phyloP scores from a whole-genome alignment of 805 yeast genomes.

The Deakozyma indianensis region DNA sequence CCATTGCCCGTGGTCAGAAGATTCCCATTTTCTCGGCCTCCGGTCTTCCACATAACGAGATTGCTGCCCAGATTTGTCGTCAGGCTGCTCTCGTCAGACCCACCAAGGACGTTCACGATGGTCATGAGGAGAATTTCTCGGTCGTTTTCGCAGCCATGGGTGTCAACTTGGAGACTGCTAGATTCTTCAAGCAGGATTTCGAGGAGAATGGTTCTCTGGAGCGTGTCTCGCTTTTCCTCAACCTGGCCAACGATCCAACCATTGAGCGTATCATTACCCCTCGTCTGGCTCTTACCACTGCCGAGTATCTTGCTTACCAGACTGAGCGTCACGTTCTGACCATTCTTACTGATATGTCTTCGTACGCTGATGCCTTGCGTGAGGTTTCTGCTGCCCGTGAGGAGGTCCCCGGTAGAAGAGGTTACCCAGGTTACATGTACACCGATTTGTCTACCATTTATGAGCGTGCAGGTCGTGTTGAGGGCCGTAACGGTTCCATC shows the following conservation, averaged over 20 bases:
- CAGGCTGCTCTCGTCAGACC: slow-evolving; percentile 99
- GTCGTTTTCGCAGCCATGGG: slow-evolving; percentile 99
- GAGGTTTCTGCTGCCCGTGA: slow-evolving; percentile 99
- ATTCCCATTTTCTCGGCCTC: slow-evolving; percentile 98
- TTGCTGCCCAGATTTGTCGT: slow-evolving; percentile 99
- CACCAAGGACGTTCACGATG: slow-evolving; percentile 98
- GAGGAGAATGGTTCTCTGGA: slow-evolving; percentile 98
- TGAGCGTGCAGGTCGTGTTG: slow-evolving; percentile 99
- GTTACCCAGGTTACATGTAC: slow-evolving; percentile 99
- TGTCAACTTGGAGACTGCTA: slow-evolving; percentile 94
- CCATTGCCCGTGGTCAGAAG: slow-evolving; percentile 99
- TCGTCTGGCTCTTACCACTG: slow-evolving; percentile 95
- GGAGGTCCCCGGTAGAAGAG: slow-evolving; percentile 99
- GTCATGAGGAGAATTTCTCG: slow-evolving; percentile 98
- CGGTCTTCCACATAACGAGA: slow-evolving; percentile 98
- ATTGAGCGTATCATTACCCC: slow-evolving; percentile 99
- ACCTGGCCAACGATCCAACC: slow-evolving; percentile 98
- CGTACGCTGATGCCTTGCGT: slow-evolving; percentile 99
- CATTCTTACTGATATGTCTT: slow-evolving; percentile 96
- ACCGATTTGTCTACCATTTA: slow-evolving; percentile 98
- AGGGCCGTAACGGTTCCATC: slow-evolving; percentile 98
- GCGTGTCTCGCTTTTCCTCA: slow-evolving; percentile 91
- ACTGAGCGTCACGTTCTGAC: slow-evolving; percentile 98
- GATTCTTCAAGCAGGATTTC: slow-evolving; percentile 98
- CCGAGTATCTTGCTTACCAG: slow-evolving; percentile 96